Evolutionary conservation across 2,329 filamentous ascomycete species (phyloP).

Genomic region (Monosporascus sp.): DNA sequence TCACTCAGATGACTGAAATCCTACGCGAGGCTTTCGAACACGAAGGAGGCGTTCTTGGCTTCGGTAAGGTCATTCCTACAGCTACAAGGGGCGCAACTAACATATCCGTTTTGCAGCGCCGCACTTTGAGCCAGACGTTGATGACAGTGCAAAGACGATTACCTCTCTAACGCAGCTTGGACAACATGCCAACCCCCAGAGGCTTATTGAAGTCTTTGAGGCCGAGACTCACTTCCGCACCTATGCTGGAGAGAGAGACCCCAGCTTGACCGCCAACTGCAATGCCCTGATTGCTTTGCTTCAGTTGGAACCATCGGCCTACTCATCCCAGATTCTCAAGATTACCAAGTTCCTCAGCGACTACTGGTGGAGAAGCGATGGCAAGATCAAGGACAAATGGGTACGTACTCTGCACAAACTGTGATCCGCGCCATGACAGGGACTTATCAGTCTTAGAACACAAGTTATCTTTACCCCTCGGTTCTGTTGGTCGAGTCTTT

Average conservation of each 20-base stretch:
- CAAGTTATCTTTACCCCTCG: conserved; percentile 11
- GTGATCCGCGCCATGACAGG: neutral
- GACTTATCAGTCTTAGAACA: conserved; percentile 7
- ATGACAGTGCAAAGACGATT: conserved; percentile 21
- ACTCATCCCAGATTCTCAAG: conserved; percentile 21
- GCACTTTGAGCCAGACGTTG: conserved; percentile 16
- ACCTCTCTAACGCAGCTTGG: conserved; percentile 10
- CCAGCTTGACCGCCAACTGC: conserved; percentile 29
- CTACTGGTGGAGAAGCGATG: conserved; percentile 16
- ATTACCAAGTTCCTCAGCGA: conserved; percentile 18
- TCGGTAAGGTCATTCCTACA: too few species aligned
- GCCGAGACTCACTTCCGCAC: conserved; percentile 24
- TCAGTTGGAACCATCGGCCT: conserved; percentile 10
- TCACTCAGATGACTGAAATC: conserved; percentile 11
- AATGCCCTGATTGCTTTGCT: conserved; percentile 28
- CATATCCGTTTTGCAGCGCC: neutral
- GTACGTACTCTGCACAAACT: conserved; percentile 11
- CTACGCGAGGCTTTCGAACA: conserved; percentile 10
- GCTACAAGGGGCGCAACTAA: too few species aligned
- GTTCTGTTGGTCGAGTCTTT: conserved; percentile 15
- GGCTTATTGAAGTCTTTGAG: conserved; percentile 23
- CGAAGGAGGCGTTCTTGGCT: conserved; percentile 16
- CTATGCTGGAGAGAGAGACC: conserved; percentile 23
- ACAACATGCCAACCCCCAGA: conserved; percentile 6
- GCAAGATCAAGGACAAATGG: conserved; percentile 22